A percentile compares a stretch with the other conserved stretches of the same genome.
Evolutionary conservation across 116 monocot species (phyloP).

Genomic region (Iris pallida): DNA sequence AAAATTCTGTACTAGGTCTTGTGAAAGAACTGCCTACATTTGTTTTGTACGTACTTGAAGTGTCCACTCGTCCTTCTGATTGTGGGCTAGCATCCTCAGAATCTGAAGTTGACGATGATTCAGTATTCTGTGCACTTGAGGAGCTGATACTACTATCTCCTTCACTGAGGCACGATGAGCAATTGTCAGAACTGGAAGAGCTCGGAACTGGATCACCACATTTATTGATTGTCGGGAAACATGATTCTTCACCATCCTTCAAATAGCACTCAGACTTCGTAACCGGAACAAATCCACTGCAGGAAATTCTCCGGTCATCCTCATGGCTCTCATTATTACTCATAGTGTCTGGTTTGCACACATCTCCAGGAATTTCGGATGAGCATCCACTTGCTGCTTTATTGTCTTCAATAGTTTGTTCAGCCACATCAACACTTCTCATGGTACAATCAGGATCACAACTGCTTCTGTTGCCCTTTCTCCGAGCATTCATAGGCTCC

Average conservation of each 20-base stretch:
- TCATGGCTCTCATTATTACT: constrained; percentile 1
- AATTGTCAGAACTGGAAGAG: constrained; percentile 63
- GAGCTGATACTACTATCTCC: constrained; percentile 57
- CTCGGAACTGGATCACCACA: constrained; percentile 34
- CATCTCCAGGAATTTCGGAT: constrained; percentile 14
- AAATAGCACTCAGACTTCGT: constrained; percentile 23
- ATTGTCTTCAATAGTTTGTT: constrained; percentile 8
- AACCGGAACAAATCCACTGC: constrained; percentile 10
- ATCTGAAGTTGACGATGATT: constrained; percentile 75
- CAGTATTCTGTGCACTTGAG: constrained; percentile 45
- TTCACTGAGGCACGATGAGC: constrained; percentile 69
- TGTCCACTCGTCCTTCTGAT: constrained; percentile 34
- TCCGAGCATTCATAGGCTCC: constrained; percentile 75
- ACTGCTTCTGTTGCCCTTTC: constrained; percentile 36
- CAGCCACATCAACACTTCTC: constrained; percentile 7
- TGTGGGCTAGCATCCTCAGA: constrained; percentile 71
- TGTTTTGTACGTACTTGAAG: constrained; percentile 15
- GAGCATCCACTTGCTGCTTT: constrained; percentile 16
- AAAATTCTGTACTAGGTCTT: constrained; percentile 5
- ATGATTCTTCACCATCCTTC: constrained; percentile 16
- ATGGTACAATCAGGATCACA: constrained; percentile 25
- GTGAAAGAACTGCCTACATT: constrained; percentile 10
- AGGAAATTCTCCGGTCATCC: constrained; percentile 8
- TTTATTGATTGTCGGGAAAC: constrained; percentile 11
- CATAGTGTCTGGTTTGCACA: background rate